These are phyloP conservation scores for Tulasnella sp. DNA, from an alignment of 768 basidiomycete genomes.

Conservation along the genomic window DNA sequence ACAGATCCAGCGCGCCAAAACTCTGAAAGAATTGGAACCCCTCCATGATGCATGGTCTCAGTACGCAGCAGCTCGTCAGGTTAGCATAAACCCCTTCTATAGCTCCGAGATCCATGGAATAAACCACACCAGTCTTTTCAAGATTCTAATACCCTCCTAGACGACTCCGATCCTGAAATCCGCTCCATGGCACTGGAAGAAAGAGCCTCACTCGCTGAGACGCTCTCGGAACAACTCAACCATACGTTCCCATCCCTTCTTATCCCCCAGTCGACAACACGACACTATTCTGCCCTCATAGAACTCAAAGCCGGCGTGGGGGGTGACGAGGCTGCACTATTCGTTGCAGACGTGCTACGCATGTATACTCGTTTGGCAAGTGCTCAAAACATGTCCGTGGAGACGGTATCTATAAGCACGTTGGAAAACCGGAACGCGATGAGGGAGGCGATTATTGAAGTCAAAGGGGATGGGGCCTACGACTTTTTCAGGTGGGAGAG, in stretches of 20 bases:
- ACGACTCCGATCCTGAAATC: constrained; percentile 65
- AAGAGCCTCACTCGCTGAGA: constrained; percentile 32
- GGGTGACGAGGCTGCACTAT: constrained; percentile 77
- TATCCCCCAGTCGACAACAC: constrained; percentile 56
- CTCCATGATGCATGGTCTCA: constrained; percentile 55
- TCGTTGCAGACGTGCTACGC: constrained; percentile 58
- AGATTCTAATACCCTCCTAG: constrained; percentile 48
- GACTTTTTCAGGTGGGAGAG: constrained; percentile 79
- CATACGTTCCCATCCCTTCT: constrained; percentile 56
- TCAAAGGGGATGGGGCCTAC: constrained; percentile 66
- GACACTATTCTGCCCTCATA: constrained; percentile 59
- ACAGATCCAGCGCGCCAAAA: constrained; percentile 46
- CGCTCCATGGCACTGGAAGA: constrained; percentile 63
- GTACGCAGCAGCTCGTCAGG: constrained; percentile 47
- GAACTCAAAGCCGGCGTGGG: constrained; percentile 92
- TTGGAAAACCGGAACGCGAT: constrained; percentile 42
- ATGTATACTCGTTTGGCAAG: constrained; percentile 69
- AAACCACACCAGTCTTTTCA: constrained; percentile 43
- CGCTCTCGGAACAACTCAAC: constrained; percentile 26
- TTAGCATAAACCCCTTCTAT: constrained; percentile 26
- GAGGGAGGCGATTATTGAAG: constrained; percentile 67
- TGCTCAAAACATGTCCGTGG: constrained; percentile 46
- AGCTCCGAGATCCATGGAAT: neutral
- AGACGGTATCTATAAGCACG: constrained; percentile 37
- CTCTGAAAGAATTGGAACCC: constrained; percentile 56